Evolutionary conservation across 2,329 filamentous ascomycete species (phyloP).

Genomic region (Trichoderma lentiforme): DNA sequence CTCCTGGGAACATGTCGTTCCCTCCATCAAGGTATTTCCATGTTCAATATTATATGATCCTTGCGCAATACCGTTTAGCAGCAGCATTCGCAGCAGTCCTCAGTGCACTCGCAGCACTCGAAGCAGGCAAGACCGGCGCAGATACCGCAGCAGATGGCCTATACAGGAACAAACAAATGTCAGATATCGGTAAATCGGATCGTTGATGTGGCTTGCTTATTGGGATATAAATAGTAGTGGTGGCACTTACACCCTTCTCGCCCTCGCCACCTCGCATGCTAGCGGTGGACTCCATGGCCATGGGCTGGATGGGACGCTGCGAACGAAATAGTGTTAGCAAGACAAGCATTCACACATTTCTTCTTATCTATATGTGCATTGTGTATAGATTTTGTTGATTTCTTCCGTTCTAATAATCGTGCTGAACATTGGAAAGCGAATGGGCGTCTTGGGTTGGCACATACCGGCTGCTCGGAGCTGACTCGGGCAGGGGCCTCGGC

Average conservation of each 20-base stretch:
- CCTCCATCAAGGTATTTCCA: not conserved
- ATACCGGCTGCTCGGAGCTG: slow-evolving; percentile 36
- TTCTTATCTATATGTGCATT: not conserved
- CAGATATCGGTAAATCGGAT: not conserved
- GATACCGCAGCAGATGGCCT: slow-evolving; percentile 41
- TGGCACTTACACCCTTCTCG: slow-evolving; percentile 33
- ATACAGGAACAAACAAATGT: not conserved
- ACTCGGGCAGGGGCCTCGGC: slow-evolving; percentile 27
- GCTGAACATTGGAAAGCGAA: not conserved
- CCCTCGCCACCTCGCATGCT: slow-evolving; percentile 35
- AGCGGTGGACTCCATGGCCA: slow-evolving; percentile 31
- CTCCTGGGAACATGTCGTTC: not conserved
- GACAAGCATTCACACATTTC: not conserved
- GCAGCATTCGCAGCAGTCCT: slow-evolving; percentile 30
- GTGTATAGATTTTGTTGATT: not conserved
- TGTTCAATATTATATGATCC: not conserved
- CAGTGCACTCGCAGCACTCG: slow-evolving; percentile 39
- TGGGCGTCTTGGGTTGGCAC: slow-evolving; percentile 21
- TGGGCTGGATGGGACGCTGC: slow-evolving; percentile 35
- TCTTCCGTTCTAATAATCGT: not conserved
- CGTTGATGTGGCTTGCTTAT: not conserved
- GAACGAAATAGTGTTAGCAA: not conserved
- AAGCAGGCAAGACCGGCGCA: slow-evolving; percentile 41
- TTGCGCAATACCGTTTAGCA: slow-evolving; percentile 25
- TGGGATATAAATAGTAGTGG: not conserved